These are phyloP conservation scores for Entomortierella parvispora DNA, from an alignment of 192 early-diverging fungal genomes.

Conservation along the genomic window DNA sequence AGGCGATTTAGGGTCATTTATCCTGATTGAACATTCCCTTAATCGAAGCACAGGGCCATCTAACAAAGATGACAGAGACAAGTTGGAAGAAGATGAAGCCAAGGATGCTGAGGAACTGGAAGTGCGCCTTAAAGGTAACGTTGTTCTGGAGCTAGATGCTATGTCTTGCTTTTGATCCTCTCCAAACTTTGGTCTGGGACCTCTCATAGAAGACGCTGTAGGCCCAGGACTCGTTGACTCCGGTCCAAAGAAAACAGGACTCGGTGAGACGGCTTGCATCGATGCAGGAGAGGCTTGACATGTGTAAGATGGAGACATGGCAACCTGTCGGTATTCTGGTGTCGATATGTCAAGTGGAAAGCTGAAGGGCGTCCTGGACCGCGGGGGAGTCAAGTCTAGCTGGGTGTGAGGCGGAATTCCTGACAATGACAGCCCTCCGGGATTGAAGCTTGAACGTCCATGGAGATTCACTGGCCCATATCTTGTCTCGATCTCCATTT, in stretches of 20 bases:
- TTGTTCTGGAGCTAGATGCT: not conserved
- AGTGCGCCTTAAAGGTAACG: slow-evolving; percentile 9
- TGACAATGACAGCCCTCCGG: slow-evolving; percentile 20
- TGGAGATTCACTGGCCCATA: slow-evolving; percentile 21
- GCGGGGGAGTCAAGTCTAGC: not conserved
- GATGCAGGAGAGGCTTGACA: slow-evolving; percentile 5
- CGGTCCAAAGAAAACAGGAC: slow-evolving; percentile 22
- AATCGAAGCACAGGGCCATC: too few relatives aligned
- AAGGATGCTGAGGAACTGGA: slow-evolving; percentile 9
- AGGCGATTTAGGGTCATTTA: too few relatives aligned
- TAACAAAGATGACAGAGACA: slow-evolving; percentile 8
- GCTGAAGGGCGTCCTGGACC: not conserved
- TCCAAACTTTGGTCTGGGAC: not conserved
- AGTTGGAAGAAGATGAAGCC: slow-evolving; percentile 12
- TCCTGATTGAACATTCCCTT: too few relatives aligned
- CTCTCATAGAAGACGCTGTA: not conserved
- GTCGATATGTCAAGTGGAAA: not conserved
- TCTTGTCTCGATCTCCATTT: slow-evolving; percentile 32
- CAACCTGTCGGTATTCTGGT: not conserved
- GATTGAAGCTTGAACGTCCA: slow-evolving; percentile 30
- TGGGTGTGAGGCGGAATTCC: not conserved
- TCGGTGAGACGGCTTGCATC: slow-evolving; percentile 38
- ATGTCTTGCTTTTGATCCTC: slow-evolving; percentile 1
- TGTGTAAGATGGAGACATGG: not conserved
- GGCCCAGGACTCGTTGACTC: not conserved